Evolutionary conservation across 2,329 filamentous ascomycete species (phyloP).

Genomic region (Fusarium tricinctum): DNA sequence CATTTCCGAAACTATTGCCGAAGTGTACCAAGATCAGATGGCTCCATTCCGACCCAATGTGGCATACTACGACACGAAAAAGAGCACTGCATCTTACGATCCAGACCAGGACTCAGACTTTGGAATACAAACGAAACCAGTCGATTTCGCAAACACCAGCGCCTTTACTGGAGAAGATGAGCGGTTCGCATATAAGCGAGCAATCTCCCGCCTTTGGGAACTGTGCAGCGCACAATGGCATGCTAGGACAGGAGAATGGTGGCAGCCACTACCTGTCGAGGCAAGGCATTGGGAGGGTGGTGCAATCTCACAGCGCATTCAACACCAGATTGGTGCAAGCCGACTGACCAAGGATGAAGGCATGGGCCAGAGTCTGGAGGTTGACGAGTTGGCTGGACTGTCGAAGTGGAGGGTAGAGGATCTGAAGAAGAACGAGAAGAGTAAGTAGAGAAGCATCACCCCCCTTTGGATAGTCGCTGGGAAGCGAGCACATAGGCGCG

Average conservation of each 20-base stretch:
- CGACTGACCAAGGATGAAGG: slow-evolving; percentile 45
- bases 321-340: slow-evolving; percentile 11
- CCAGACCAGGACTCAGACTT: slow-evolving; percentile 72
- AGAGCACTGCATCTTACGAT: slow-evolving; percentile 64
- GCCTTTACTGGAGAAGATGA: slow-evolving; percentile 86
- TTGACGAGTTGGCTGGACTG: slow-evolving; percentile 58
- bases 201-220: slow-evolving; percentile 84
- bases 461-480: not conserved
- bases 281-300: slow-evolving; percentile 76
- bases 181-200: slow-evolving; percentile 83
- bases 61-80: slow-evolving; percentile 70
- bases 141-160: slow-evolving; percentile 77
- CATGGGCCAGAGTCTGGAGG: slow-evolving; percentile 54
- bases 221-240: slow-evolving; percentile 83
- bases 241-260: slow-evolving; percentile 74
- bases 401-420: slow-evolving; percentile 56
- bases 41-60: slow-evolving; percentile 85
- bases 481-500: not conserved
- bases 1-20: slow-evolving; percentile 63
- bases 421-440: slow-evolving; percentile 49
- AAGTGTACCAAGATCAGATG: slow-evolving; percentile 83
- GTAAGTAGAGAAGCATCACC: slow-evolving; percentile 17
- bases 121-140: slow-evolving; percentile 55
- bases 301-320: slow-evolving; percentile 43
- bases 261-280: slow-evolving; percentile 75